Evolutionary conservation across 768 basidiomycete genomes (phyloP).

Genomic region (Guyanaporus albipodus): DNA sequence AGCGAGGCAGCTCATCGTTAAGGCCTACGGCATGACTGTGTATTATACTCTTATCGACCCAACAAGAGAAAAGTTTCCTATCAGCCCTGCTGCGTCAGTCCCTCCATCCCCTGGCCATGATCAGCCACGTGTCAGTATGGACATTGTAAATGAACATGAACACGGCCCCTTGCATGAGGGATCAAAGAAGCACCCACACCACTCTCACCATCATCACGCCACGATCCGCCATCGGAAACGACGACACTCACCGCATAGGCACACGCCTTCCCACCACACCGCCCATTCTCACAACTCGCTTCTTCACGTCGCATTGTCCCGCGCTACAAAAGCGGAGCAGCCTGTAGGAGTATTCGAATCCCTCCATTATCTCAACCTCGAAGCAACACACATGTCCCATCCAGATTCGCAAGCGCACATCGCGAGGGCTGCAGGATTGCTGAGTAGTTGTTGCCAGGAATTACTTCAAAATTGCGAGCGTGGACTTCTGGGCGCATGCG

Average conservation of each 20-base stretch:
- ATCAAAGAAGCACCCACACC: background rate
- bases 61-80: no score
- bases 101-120: background rate
- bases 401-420: background rate
- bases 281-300: background rate
- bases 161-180: background rate
- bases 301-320: background rate
- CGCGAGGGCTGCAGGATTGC: background rate
- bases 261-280: background rate
- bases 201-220: background rate
- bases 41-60: no score
- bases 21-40: no score
- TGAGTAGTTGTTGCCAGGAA: slow-evolving; percentile 19
- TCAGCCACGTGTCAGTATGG: background rate
- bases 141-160: background rate
- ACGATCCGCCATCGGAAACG: background rate
- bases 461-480: slow-evolving; percentile 43
- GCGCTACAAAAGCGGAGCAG: background rate
- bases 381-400: background rate
- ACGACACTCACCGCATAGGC: background rate
- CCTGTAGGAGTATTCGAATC: background rate
- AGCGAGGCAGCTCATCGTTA: no score
- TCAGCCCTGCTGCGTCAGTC: no score
- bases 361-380: background rate
- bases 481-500: slow-evolving; percentile 39